Base-by-base conservation (phyloP, 129 eudicot genomes). In the Centrapalus pauciflorus region DNA sequence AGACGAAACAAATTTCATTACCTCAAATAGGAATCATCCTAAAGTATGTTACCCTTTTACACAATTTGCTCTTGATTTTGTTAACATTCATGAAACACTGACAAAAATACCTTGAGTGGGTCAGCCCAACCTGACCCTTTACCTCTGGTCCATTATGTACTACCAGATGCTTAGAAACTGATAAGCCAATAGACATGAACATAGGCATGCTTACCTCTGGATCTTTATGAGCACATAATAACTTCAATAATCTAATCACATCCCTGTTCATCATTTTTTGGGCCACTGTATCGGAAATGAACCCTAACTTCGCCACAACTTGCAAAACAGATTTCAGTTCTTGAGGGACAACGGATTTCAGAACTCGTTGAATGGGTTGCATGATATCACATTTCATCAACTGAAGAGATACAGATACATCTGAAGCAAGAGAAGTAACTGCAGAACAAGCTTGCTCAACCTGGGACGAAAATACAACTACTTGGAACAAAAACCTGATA, bases 371-470 rank as follows among this genome's bases (percentile, higher is more conserved):
- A 68, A 92, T 79, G 25, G 98, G 91, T 77, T 88, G 84, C 96
- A 92, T 85, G 61, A 92, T 83, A 85, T 92, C 98, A 79, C 95
- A 83, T 83, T 92, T 92, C 75, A 88, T 85, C 50, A 92, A 82
- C 67, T 83, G 85, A 83, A 88, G 78, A 65, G 96, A 87, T 69
- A 88, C 87, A 45, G 78, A 63, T 34, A 84, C 83, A 79, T 92
- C 95, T 56, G 95, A 78, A 59, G 98, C 98, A 69, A 92, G 98
- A 76, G 95, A 84, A 4, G 90, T 80, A 59, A 92, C 96, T 50
- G 98, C 98, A 67, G 81, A 81, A 81, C 96, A 85, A 34, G 98
- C 98, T 86, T 92, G 96, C 74, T 92, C 98, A 66, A 92, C 96
- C 98, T 92, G 76, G 55, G 52, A 73, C 28, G n/a, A 61, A 81